Evolutionary conservation across 192 early-diverging fungal species (phyloP).

Genomic region (Entomortierella chlamydospora): DNA sequence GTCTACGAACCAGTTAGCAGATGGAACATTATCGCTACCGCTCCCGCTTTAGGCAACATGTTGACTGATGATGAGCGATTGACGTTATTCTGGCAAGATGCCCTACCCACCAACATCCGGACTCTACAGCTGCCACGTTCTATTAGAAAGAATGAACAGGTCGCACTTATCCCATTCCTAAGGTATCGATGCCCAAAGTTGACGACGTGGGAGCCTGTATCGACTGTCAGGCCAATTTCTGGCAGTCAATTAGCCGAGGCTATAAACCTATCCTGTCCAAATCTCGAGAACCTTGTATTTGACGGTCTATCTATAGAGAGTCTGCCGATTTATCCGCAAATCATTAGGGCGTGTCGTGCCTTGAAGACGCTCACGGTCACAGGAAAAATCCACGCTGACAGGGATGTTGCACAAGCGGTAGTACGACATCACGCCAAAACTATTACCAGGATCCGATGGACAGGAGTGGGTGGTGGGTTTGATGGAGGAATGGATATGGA

Average conservation of each 20-base stretch:
- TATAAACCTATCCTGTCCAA: not conserved
- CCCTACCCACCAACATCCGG: slow-evolving; percentile 1
- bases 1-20: too few species aligned
- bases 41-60: too few species aligned
- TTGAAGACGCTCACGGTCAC: slow-evolving; percentile 4
- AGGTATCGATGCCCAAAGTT: not conserved
- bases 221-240: not conserved
- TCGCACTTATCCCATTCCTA: not conserved
- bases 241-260: not conserved
- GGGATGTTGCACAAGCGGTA: not conserved
- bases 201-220: not conserved
- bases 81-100: not conserved
- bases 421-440: not conserved
- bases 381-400: not conserved
- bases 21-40: too few species aligned
- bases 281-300: not conserved
- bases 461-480: not conserved
- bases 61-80: not conserved
- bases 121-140: not conserved
- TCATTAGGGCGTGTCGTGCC: not conserved
- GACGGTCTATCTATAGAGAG: not conserved
- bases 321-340: not conserved
- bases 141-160: not conserved
- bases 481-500: slow-evolving; percentile 3
- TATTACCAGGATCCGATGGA: slow-evolving; percentile 1